A percentile compares a stretch with the other conserved stretches of the same genome.
Conservation (phyloP, 495 filamentous ascomycete genomes). For the Coniosporium apollinis region DNA sequence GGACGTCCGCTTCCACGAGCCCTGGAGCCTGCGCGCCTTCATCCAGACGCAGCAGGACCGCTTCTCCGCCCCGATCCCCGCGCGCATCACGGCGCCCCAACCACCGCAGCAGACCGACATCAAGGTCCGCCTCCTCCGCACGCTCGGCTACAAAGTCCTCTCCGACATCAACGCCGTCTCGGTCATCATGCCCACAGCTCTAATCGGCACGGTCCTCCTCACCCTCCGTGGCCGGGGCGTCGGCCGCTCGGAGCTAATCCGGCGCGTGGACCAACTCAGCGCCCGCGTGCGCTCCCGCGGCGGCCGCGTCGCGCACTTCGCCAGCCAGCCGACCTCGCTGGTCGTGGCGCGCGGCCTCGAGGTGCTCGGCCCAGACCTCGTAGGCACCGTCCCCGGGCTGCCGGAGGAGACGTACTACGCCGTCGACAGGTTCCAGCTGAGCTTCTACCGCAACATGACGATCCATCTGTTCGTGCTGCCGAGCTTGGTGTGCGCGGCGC, state of each 20-base stretch:
- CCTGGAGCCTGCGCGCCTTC: constrained; percentile 76
- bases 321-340: constrained; percentile 50
- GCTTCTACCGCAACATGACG: constrained; percentile 97
- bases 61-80: constrained; percentile 25
- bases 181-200: constrained; percentile 91
- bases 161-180: constrained; percentile 90
- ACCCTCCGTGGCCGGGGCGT: constrained; percentile 87
- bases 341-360: constrained; percentile 86
- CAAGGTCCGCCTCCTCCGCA: constrained; percentile 50
- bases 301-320: constrained; percentile 83
- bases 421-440: constrained; percentile 83
- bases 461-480: constrained; percentile 95
- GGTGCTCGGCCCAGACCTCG: constrained; percentile 74
- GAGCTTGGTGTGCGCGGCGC: constrained; percentile 68
- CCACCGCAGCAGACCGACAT: neutral
- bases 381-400: constrained; percentile 60
- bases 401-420: constrained; percentile 84
- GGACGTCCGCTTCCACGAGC: constrained; percentile 88
- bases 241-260: constrained; percentile 67
- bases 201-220: constrained; percentile 85
- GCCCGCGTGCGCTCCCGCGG: constrained; percentile 72
- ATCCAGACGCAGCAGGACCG: constrained; percentile 52
- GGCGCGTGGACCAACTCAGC: constrained; percentile 80
- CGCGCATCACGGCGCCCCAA: constrained; percentile 20
- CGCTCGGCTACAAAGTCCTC: constrained; percentile 77